phyloP scores from a whole-genome alignment of 2,329 filamentous ascomycete genomes.

The Ophiosphaerella korrae region DNA sequence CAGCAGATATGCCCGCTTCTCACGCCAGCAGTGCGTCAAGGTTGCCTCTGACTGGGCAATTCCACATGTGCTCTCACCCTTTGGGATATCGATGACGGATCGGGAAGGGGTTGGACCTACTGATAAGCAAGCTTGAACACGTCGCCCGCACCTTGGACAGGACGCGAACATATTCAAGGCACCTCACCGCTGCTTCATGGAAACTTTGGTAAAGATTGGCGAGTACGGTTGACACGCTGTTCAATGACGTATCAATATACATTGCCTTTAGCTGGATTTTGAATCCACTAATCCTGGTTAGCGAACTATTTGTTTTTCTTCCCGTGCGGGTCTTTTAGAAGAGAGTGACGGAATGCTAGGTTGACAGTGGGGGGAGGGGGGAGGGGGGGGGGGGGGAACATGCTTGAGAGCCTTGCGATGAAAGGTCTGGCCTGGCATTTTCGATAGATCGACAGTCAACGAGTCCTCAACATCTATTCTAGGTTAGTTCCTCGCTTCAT shows the following conservation, averaged over 20 bases:
- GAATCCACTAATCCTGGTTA: slow-evolving; percentile 60
- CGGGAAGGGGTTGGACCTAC: slow-evolving; percentile 46
- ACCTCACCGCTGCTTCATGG: slow-evolving; percentile 76
- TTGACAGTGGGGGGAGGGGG: too few relatives aligned
- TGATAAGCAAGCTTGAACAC: slow-evolving; percentile 63
- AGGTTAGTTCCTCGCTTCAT: slow-evolving; percentile 12
- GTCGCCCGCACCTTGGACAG: slow-evolving; percentile 65
- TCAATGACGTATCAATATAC: slow-evolving; percentile 81
- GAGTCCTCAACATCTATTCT: slow-evolving; percentile 65
- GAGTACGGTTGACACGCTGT: slow-evolving; percentile 70
- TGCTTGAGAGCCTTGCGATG: slow-evolving; percentile 75
- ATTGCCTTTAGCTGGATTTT: slow-evolving; percentile 84
- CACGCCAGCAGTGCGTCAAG: slow-evolving; percentile 8
- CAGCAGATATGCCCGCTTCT: slow-evolving; percentile 19
- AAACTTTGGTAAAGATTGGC: slow-evolving; percentile 79
- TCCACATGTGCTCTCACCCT: slow-evolving; percentile 10
- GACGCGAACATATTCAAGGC: slow-evolving; percentile 64
- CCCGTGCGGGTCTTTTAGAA: slow-evolving; percentile 1
- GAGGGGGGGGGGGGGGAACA: too few relatives aligned
- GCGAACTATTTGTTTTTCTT: slow-evolving; percentile 11
- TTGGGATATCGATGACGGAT: background rate
- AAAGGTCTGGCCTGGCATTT: slow-evolving; percentile 75
- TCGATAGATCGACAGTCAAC: slow-evolving; percentile 78
- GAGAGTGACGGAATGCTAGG: slow-evolving; percentile 1
- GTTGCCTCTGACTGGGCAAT: slow-evolving; percentile 15